phyloP scores from a whole-genome alignment of 495 filamentous ascomycete genomes.

The Amniculicola lignicola region DNA sequence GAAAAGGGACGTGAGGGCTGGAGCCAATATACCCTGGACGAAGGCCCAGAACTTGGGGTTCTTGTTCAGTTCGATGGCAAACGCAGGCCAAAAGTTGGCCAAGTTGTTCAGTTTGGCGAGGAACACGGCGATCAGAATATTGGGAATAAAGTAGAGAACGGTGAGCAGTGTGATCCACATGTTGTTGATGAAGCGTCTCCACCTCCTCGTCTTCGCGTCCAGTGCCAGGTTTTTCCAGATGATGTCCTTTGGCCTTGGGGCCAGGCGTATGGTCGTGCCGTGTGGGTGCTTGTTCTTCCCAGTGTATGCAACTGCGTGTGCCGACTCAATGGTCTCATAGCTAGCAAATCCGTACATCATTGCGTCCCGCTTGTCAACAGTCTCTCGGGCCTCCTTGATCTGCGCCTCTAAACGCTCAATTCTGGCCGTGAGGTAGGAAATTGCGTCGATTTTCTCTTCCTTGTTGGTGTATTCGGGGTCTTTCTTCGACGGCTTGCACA shows the following conservation, averaged over 20 bases:
- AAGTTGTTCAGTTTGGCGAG: constrained; percentile 78
- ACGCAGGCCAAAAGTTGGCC: constrained; percentile 74
- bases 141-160: constrained; percentile 87
- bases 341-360: constrained; percentile 94
- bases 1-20: constrained; percentile 81
- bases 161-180: constrained; percentile 81
- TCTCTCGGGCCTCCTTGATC: constrained; percentile 75
- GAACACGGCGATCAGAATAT: constrained; percentile 92
- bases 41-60: constrained; percentile 73
- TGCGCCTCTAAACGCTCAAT: constrained; percentile 79
- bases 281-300: constrained; percentile 75
- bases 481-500: constrained; percentile 70
- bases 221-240: constrained; percentile 93
- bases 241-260: constrained; percentile 83
- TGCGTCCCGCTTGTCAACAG: constrained; percentile 79
- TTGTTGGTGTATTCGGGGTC: constrained; percentile 61
- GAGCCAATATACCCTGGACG: constrained; percentile 91
- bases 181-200: constrained; percentile 72
- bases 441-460: constrained; percentile 77
- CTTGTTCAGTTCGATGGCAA: constrained; percentile 58
- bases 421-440: constrained; percentile 84
- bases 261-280: constrained; percentile 73
- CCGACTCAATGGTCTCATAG: constrained; percentile 80
- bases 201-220: constrained; percentile 60
- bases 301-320: constrained; percentile 81